Conservation (phyloP, 371 early-diverging fungal genomes). For the Enterocytospora artemiae region DNA sequence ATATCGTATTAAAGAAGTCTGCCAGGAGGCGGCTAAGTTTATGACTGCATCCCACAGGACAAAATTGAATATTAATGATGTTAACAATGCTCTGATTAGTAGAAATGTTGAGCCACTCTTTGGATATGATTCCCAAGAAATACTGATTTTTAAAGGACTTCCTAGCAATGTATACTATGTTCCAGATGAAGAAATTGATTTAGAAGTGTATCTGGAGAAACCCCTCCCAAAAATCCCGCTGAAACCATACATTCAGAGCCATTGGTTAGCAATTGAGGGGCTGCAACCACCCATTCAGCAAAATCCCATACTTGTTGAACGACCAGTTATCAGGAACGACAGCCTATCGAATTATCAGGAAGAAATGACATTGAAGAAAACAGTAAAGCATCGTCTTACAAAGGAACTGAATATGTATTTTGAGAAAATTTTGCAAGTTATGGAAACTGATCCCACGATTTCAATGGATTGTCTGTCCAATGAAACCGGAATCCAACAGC, state of each 20-base stretch:
- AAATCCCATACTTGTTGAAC: constrained; percentile 77
- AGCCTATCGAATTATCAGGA: constrained; percentile 62
- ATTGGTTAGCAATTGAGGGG: constrained; percentile 96
- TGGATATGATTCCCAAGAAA: constrained; percentile 72
- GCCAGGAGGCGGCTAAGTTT: constrained; percentile 90
- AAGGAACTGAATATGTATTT: constrained; percentile 88
- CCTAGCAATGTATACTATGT: constrained; percentile 69
- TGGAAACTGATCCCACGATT: constrained; percentile 65
- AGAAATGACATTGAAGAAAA: constrained; percentile 58
- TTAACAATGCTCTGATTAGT: constrained; percentile 81
- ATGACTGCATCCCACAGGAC: constrained; percentile 84
- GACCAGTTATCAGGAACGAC: constrained; percentile 60
- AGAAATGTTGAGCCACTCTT: constrained; percentile 92
- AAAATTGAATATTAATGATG: constrained; percentile 73
- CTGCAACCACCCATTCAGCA: constrained; percentile 94
- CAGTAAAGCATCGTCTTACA: constrained; percentile 67
- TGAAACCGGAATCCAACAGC: constrained; percentile 89
- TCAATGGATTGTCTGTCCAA: constrained; percentile 70
- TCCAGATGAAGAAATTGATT: constrained; percentile 88
- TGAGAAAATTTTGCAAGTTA: constrained; percentile 76
- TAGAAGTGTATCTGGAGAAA: constrained; percentile 73
- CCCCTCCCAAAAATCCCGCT: constrained; percentile 83
- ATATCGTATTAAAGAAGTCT: constrained; percentile 82
- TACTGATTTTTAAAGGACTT: constrained; percentile 62
- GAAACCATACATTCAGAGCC: constrained; percentile 61